Base-by-base conservation (phyloP, 306 rosid species). In the Vigna angularis region DNA sequence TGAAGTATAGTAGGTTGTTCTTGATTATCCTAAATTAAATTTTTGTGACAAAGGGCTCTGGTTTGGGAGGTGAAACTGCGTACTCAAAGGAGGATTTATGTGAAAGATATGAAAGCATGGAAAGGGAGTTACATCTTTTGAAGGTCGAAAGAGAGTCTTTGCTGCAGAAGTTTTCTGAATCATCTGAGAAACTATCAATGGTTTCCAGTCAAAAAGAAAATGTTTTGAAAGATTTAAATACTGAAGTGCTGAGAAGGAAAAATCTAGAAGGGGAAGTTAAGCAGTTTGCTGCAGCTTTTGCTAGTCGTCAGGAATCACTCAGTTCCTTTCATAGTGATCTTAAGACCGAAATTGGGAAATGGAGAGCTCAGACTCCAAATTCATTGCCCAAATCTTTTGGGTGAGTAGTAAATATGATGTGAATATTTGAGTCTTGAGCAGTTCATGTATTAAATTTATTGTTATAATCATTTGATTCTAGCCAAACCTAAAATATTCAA, bases 41-140 rank as follows among this genome's bases (percentile, higher is more conserved):
- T 89, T 90, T 79, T 91, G 81, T 91, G 91, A 75, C 83, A 38
- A 94, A 94, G 97, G 98, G 62, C 79, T 79, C 86, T 70, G 82
- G 52, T 88, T 74, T 82, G 89, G 92, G 86, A 77, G 89, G 79
- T 73, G 92, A 88, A 75, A 81, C 53, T 72, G 85, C 89, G 16
- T 36, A 44, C 80, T 84, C 85, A 83, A 83, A 84, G 88, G 93
- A 88, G 81, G 83, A 49, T 75, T 90, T 89, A 44, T 86, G 86
- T 78, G 89, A 87, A 81, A 88, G 90, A 74, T 82, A 69, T 82
- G 85, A 85, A 42, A 81, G 70, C 69, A 38, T 92, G 85, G 97
- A 90, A 84, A 85, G 66, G 66, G 94, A 92, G 85, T 85, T 84
- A 47, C 84, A 44, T 45, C 85, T 76, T 58, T 78, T 92, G 86